Percentiles rank a stretch among this genome's conserved stretches.
These are phyloP conservation scores for Comarum palustre DNA, from an alignment of 306 rosid genomes.

Conservation along the genomic window DNA sequence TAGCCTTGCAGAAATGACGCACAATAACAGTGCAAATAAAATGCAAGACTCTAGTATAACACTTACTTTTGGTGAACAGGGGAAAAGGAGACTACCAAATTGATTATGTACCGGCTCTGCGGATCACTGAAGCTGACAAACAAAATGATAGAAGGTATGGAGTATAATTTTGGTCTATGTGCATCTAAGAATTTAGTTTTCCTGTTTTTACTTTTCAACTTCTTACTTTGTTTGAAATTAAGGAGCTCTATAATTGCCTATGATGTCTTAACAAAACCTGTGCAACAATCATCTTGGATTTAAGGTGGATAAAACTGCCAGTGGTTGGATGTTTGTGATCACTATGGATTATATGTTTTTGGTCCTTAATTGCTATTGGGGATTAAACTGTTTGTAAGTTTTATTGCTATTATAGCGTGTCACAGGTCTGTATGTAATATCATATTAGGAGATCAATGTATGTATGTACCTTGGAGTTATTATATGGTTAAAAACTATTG, in stretches of 20 bases:
- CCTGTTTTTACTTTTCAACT: slow-evolving; percentile 4
- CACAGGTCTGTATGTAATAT: not conserved
- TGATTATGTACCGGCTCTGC: slow-evolving; percentile 86
- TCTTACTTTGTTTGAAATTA: not conserved
- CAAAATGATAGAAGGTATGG: slow-evolving; percentile 69
- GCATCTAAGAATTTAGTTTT: slow-evolving; percentile 3
- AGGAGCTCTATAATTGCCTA: not conserved
- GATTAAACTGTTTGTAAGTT: not conserved
- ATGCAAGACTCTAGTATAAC: slow-evolving; percentile 12
- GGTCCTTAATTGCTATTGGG: not conserved
- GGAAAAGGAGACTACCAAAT: slow-evolving; percentile 85
- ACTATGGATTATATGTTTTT: not conserved
- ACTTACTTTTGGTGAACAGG: slow-evolving; percentile 32
- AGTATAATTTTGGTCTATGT: slow-evolving; percentile 21
- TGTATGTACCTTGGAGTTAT: not conserved
- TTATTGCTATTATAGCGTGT: not conserved
- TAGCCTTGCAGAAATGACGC: not conserved
- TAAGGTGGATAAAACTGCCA: not conserved
- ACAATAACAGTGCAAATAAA: not conserved
- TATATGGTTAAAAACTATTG: not conserved
- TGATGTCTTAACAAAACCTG: not conserved
- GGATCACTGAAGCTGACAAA: slow-evolving; percentile 93
- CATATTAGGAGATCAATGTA: not conserved
- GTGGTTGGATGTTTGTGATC: not conserved
- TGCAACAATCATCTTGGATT: not conserved